phyloP scores from a whole-genome alignment of 2,329 filamentous ascomycete genomes.

The Metarhizium brunneum region DNA sequence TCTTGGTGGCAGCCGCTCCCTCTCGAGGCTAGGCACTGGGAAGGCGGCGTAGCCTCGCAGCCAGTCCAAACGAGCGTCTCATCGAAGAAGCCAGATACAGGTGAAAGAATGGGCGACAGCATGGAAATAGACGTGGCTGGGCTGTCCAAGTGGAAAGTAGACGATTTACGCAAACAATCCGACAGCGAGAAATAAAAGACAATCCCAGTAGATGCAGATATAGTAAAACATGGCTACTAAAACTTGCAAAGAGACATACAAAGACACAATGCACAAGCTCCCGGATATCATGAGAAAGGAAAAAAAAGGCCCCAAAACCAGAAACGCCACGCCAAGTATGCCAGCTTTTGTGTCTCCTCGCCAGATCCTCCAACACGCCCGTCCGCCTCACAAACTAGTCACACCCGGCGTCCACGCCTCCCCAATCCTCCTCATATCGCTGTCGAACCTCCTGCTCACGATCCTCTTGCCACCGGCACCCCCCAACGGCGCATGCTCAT shows the following conservation, averaged over 20 bases:
- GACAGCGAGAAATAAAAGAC: slow-evolving; percentile 6
- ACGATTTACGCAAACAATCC: slow-evolving; percentile 20
- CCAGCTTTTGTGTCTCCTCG: not conserved
- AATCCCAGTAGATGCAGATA: not conserved
- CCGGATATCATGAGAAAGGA: not conserved
- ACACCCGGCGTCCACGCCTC: slow-evolving; percentile 74
- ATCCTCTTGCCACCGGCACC: slow-evolving; percentile 59
- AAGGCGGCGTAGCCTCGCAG: slow-evolving; percentile 28
- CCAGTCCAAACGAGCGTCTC: slow-evolving; percentile 8
- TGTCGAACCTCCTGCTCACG: slow-evolving; percentile 68
- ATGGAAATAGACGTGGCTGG: slow-evolving; percentile 28
- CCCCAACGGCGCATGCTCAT: slow-evolving; percentile 60
- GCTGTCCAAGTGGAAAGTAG: slow-evolving; percentile 27
- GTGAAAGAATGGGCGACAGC: slow-evolving; percentile 25
- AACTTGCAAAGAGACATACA: not conserved
- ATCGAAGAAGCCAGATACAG: slow-evolving; percentile 3
- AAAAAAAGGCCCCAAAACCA: slow-evolving; percentile 1
- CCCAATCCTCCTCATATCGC: slow-evolving; percentile 78
- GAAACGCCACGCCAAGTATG: slow-evolving; percentile 14
- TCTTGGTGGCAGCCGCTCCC: slow-evolving; percentile 67
- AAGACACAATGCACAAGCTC: not conserved
- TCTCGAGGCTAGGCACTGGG: slow-evolving; percentile 57
- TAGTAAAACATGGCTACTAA: not conserved
- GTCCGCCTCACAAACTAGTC: slow-evolving; percentile 39
- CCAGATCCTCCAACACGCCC: not conserved